A percentile compares a stretch with the other conserved stretches of the same genome.
These are phyloP conservation scores for Aaosphaeria arxii DNA, from an alignment of 2,329 filamentous ascomycete genomes.

Conservation along the genomic window DNA sequence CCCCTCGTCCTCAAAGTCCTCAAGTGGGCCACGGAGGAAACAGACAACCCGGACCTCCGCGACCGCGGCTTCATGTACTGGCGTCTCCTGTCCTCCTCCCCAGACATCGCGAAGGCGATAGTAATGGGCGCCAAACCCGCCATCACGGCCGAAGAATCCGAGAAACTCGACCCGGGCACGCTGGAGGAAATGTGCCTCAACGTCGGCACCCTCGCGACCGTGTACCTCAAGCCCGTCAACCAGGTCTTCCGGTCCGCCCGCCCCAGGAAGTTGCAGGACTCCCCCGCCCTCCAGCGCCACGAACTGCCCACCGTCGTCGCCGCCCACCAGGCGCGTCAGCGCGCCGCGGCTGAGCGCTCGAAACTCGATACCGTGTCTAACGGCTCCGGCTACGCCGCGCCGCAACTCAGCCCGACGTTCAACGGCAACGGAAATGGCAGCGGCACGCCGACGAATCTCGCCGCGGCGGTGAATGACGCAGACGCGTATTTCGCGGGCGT, in stretches of 20 bases:
- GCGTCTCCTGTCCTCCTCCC: conserved; percentile 90
- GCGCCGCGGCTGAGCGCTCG: conserved; percentile 27
- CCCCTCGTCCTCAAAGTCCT: conserved; percentile 90
- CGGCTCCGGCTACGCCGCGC: not conserved
- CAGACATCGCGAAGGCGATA: conserved; percentile 77
- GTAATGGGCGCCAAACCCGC: conserved; percentile 98
- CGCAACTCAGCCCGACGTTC: not conserved
- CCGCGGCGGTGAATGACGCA: conserved; percentile 75
- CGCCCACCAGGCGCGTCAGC: conserved; percentile 28
- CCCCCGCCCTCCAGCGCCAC: conserved; percentile 79
- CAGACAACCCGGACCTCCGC: conserved; percentile 95
- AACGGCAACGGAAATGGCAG: conserved; percentile 19
- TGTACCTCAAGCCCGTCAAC: conserved; percentile 96
- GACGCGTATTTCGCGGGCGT: conserved; percentile 81
- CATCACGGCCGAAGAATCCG: conserved; percentile 86
- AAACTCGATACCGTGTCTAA: conserved; percentile 16
- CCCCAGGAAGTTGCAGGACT: conserved; percentile 74
- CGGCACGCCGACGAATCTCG: conserved; percentile 48
- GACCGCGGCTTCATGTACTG: conserved; percentile 99
- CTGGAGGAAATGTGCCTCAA: conserved; percentile 97
- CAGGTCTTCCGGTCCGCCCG: conserved; percentile 92
- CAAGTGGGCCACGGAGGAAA: conserved; percentile 98
- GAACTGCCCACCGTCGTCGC: conserved; percentile 58
- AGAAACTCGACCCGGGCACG: conserved; percentile 86
- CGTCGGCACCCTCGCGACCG: conserved; percentile 91